These are phyloP conservation scores for Microcos paniculata DNA, from an alignment of 345 rosid genomes.

Conservation along the genomic window DNA sequence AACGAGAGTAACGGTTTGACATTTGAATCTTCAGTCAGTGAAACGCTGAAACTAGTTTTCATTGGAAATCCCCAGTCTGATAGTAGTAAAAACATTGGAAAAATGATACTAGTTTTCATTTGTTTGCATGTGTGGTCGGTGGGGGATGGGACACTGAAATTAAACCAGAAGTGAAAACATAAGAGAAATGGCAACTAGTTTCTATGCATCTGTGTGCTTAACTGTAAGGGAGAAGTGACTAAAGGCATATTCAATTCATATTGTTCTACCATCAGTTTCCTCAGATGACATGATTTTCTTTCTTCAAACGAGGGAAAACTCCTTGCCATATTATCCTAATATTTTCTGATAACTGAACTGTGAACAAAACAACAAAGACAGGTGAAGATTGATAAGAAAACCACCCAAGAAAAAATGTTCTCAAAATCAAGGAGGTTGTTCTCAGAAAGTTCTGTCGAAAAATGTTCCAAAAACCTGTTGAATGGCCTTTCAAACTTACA, in stretches of 20 bases:
- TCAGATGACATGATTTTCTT: background rate
- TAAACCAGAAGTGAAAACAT: no score
- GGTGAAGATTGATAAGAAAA: background rate
- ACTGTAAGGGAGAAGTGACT: background rate
- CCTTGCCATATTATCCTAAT: background rate
- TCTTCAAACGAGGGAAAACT: background rate
- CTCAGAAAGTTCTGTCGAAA: background rate
- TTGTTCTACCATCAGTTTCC: background rate
- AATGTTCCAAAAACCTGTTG: background rate
- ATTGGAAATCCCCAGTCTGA: no score
- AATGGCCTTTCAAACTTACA: background rate
- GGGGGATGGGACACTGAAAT: no score
- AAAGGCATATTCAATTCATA: background rate
- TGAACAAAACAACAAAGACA: background rate
- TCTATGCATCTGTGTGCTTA: background rate
- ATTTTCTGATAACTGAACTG: background rate
- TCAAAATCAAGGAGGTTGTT: background rate
- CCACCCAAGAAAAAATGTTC: background rate
- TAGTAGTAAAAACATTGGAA: background rate
- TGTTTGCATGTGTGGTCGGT: background rate
- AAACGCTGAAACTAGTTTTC: no score
- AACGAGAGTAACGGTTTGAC: background rate
- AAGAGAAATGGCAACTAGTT: no score
- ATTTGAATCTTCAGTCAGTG: background rate
- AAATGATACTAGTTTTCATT: no score